These are phyloP conservation scores for Aspergillus brasiliensis DNA, from an alignment of 2,329 filamentous ascomycete species.

Conservation along the genomic window DNA sequence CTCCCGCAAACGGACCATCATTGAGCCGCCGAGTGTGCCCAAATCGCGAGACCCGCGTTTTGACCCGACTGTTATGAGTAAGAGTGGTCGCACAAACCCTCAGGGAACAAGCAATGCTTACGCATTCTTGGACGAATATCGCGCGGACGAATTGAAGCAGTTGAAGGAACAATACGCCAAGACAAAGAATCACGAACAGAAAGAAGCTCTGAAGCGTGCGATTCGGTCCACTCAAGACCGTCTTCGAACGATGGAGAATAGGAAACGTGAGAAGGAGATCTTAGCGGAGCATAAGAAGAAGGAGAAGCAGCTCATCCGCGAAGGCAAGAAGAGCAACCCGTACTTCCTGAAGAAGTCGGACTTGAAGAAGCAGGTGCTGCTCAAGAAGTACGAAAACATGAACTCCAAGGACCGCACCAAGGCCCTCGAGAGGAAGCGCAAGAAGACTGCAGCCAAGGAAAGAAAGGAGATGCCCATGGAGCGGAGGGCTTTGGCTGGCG, in stretches of 20 bases:
- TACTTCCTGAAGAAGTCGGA: constrained; percentile 93
- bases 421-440: constrained; percentile 81
- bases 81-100: constrained; percentile 36
- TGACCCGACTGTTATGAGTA: constrained; percentile 60
- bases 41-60: constrained; percentile 87
- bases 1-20: constrained; percentile 73
- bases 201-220: constrained; percentile 70
- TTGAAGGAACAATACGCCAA: constrained; percentile 69
- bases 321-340: constrained; percentile 77
- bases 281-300: constrained; percentile 73
- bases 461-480: constrained; percentile 70
- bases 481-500: constrained; percentile 46
- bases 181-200: constrained; percentile 65
- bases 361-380: constrained; percentile 80
- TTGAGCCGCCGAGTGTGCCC: constrained; percentile 56
- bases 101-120: constrained; percentile 71
- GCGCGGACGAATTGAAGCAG: constrained; percentile 76
- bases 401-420: constrained; percentile 82
- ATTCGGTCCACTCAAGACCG: constrained; percentile 78
- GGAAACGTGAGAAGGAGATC: constrained; percentile 70
- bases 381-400: constrained; percentile 79
- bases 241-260: constrained; percentile 69
- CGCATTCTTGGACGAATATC: constrained; percentile 84
- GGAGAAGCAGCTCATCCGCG: constrained; percentile 80
- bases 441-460: constrained; percentile 86